A percentile compares a stretch with the other conserved stretches of the same genome.
phyloP scores from a whole-genome alignment of 2,329 filamentous ascomycete species.

The Sordariomycetes sp. region DNA sequence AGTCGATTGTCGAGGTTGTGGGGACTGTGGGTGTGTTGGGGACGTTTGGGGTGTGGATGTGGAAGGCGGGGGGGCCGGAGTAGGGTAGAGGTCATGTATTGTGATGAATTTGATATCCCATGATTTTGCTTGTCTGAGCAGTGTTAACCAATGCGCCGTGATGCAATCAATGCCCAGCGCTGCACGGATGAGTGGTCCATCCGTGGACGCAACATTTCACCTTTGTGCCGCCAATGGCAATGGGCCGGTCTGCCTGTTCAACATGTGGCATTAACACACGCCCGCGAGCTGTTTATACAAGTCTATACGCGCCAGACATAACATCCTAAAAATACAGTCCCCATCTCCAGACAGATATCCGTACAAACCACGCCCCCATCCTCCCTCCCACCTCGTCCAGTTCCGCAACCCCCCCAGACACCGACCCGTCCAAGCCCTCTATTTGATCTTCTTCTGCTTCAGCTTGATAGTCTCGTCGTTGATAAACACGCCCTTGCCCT shows the following conservation, averaged over 20 bases:
- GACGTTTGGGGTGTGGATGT: conserved; percentile 4
- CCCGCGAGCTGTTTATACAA: background rate
- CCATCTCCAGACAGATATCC: background rate
- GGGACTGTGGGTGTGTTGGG: conserved; percentile 3
- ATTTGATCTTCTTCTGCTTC: conserved; percentile 97
- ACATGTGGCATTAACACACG: background rate
- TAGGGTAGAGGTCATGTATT: background rate
- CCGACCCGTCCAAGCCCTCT: conserved; percentile 14
- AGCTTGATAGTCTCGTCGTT: conserved; percentile 96
- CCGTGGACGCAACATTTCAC: too few species aligned
- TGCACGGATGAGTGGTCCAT: background rate
- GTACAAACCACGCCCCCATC: too few species aligned
- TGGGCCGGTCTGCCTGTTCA: background rate
- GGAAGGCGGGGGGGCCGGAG: background rate
- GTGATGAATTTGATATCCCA: background rate
- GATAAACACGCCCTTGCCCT: conserved; percentile 98
- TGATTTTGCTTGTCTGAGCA: background rate
- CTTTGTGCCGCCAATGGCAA: background rate
- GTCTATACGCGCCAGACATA: background rate
- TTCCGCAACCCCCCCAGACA: background rate
- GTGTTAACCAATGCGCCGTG: background rate
- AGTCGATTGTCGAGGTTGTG: background rate
- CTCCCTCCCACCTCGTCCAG: too few species aligned
- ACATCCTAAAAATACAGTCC: background rate
- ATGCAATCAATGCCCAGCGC: background rate